phyloP scores from a whole-genome alignment of 306 rosid genomes.

The Quercus rubra region DNA sequence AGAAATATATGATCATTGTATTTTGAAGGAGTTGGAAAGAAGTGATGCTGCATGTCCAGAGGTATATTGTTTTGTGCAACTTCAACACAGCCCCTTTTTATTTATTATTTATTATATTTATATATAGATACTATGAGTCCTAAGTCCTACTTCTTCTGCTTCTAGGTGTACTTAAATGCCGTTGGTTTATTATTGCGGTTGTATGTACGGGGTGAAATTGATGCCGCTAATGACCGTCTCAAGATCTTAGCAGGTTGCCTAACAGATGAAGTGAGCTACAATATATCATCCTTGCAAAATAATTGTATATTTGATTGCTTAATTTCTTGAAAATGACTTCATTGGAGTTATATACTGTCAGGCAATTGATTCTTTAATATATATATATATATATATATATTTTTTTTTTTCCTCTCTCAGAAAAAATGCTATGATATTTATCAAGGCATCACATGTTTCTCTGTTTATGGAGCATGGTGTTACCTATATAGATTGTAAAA shows the following conservation, averaged over 20 bases:
- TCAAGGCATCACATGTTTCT: background rate
- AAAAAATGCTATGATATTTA: background rate
- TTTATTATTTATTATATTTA: background rate
- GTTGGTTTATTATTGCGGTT: slow-evolving; percentile 65
- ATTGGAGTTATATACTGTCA: background rate
- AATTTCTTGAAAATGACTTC: background rate
- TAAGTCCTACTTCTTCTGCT: slow-evolving; percentile 17
- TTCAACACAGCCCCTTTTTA: background rate
- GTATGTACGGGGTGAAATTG: slow-evolving; percentile 53
- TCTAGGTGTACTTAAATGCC: slow-evolving; percentile 85
- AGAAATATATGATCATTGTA: slow-evolving; percentile 62
- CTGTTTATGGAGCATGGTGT: background rate
- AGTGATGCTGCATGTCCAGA: slow-evolving; percentile 47
- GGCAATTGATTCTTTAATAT: background rate
- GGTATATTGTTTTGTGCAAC: slow-evolving; percentile 31
- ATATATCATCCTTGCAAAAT: background rate
- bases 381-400: background rate
- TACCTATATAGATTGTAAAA: background rate
- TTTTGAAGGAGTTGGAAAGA: slow-evolving; percentile 88
- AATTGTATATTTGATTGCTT: background rate
- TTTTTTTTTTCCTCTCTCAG: background rate
- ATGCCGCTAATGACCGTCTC: slow-evolving; percentile 49
- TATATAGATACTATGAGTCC: background rate
- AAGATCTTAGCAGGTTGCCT: slow-evolving; percentile 44
- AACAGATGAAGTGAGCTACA: slow-evolving; percentile 59